phyloP scores from a whole-genome alignment of 257 asterid species.

The Henckelia pumila region DNA sequence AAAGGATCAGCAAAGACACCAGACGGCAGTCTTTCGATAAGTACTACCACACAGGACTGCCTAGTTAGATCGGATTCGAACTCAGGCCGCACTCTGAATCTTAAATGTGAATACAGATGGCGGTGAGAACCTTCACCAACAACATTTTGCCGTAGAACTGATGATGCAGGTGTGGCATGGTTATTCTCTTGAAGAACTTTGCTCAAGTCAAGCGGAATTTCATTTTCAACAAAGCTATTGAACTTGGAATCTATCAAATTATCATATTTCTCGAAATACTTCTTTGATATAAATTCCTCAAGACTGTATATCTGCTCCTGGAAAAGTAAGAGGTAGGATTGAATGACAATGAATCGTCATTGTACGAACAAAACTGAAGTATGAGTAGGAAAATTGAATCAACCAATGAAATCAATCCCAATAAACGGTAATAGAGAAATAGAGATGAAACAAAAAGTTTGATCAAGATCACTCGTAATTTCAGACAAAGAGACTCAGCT shows the following conservation, averaged over 20 bases:
- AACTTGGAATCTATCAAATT: constrained; percentile 45
- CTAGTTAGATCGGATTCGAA: constrained; percentile 29
- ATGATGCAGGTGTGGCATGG: constrained; percentile 26
- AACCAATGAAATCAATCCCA: not conserved
- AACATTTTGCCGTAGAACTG: constrained; percentile 36
- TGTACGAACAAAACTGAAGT: not conserved
- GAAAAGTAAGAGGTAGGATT: constrained; percentile 13
- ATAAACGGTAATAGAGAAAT: not conserved
- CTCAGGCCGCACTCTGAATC: constrained; percentile 35
- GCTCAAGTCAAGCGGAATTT: constrained; percentile 40
- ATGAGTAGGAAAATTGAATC: constrained; percentile 8
- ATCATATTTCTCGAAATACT: constrained; percentile 46
- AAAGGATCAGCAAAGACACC: constrained; percentile 94
- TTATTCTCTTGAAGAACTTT: constrained; percentile 30
- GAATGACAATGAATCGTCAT: constrained; percentile 12
- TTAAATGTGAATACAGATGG: constrained; percentile 47
- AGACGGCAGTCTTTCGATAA: constrained; percentile 68
- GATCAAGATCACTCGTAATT: not conserved
- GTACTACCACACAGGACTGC: constrained; percentile 47
- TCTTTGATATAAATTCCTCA: constrained; percentile 42
- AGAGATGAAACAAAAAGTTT: not conserved
- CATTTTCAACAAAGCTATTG: constrained; percentile 36
- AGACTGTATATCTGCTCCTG: constrained; percentile 36
- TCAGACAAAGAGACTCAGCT: not conserved
- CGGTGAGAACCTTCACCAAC: constrained; percentile 96